A percentile compares a stretch with the other conserved stretches of the same genome.
Conservation (phyloP, 2,329 filamentous ascomycete species). For the Arthrobotrys musiformis region DNA sequence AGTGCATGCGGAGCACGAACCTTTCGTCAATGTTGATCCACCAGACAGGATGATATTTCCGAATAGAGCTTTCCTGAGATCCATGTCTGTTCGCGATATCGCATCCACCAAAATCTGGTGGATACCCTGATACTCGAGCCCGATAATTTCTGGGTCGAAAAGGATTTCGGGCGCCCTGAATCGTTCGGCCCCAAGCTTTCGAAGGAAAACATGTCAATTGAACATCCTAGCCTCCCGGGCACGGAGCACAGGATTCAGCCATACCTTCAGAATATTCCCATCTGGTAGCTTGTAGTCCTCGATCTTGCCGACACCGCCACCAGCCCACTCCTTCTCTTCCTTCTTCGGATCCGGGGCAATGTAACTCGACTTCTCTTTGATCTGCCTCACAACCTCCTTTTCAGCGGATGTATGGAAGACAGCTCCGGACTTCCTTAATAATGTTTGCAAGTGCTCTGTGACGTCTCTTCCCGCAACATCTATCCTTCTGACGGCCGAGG, state of each 20-base stretch:
- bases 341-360: conserved; percentile 89
- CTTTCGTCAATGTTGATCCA: conserved; percentile 94
- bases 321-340: conserved; percentile 96
- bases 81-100: conserved; percentile 93
- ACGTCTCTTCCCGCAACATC: conserved; percentile 96
- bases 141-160: conserved; percentile 96
- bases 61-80: conserved; percentile 91
- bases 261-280: conserved; percentile 89
- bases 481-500: conserved; percentile 92
- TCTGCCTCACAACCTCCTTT: conserved; percentile 97
- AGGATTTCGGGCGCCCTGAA: conserved; percentile 97
- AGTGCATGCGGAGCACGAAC: conserved; percentile 48
- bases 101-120: conserved; percentile 98
- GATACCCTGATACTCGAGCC: conserved; percentile 93
- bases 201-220: conserved; percentile 33
- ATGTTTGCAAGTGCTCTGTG: conserved; percentile 90
- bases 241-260: background rate
- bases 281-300: conserved; percentile 92
- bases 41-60: conserved; percentile 97
- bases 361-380: conserved; percentile 95
- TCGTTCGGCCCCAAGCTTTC: conserved; percentile 85
- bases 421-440: conserved; percentile 90
- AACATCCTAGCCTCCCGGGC: conserved; percentile 8
- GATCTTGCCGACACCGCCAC: conserved; percentile 78
- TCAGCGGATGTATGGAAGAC: conserved; percentile 98